These are phyloP conservation scores for Chiua virens DNA, from an alignment of 768 basidiomycete species.

Conservation along the genomic window DNA sequence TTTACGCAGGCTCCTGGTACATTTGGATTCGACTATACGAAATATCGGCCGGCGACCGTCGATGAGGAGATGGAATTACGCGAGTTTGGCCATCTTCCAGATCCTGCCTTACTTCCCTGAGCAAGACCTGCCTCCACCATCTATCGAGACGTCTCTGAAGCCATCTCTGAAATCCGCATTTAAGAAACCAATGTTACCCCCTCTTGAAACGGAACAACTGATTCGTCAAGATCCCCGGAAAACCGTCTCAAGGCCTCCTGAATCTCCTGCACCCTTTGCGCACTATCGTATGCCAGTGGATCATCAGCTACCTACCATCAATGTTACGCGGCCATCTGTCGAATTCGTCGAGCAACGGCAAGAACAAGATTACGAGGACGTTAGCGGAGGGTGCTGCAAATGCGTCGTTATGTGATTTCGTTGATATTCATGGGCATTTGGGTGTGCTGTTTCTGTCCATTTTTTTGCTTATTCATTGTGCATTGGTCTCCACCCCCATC, in stretches of 20 bases:
- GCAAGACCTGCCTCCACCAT: not conserved
- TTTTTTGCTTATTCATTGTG: constrained; percentile 24
- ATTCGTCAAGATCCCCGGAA: constrained; percentile 20
- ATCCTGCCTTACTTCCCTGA: constrained; percentile 19
- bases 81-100: constrained; percentile 56
- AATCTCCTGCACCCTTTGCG: constrained; percentile 64
- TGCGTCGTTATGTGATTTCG: constrained; percentile 78
- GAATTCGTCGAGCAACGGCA: constrained; percentile 29
- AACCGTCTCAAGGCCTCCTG: constrained; percentile 32
- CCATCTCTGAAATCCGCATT: constrained; percentile 4
- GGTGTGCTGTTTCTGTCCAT: constrained; percentile 23
- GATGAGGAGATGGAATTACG: constrained; percentile 58
- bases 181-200: constrained; percentile 5
- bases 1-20: constrained; percentile 70
- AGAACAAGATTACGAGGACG: constrained; percentile 44
- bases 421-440: constrained; percentile 16
- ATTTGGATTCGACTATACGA: constrained; percentile 75
- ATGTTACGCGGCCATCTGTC: constrained; percentile 30
- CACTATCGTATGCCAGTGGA: constrained; percentile 47
- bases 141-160: constrained; percentile 1
- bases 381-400: constrained; percentile 65
- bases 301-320: constrained; percentile 32
- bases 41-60: constrained; percentile 54
- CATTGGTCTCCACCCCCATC: constrained; percentile 8
- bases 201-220: constrained; percentile 33